Conservation (phyloP, 2,329 filamentous ascomycete species). For the Aspergillus amoenus region DNA sequence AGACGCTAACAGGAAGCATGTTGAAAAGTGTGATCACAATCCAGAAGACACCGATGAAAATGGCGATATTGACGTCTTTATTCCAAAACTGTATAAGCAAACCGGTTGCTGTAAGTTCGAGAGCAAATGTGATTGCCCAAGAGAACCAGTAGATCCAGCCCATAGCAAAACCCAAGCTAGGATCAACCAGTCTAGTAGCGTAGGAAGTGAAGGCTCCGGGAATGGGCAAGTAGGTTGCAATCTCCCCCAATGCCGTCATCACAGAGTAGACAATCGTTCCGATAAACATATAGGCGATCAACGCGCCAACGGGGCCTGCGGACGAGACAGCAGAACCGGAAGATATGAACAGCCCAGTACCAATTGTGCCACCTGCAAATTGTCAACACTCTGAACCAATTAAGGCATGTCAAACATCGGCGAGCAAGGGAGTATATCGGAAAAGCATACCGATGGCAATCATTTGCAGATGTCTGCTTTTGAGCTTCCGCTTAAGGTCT, state of each 20-base stretch:
- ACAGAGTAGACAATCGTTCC: constrained; percentile 72
- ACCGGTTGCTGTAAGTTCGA: constrained; percentile 71
- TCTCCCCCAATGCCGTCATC: constrained; percentile 66
- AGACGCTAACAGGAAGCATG: constrained; percentile 69
- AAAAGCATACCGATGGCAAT: constrained; percentile 88
- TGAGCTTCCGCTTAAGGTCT: constrained; percentile 71
- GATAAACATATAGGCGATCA: constrained; percentile 69
- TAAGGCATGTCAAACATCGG: not conserved
- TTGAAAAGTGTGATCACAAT: constrained; percentile 67
- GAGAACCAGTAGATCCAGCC: constrained; percentile 84
- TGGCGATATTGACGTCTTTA: constrained; percentile 60
- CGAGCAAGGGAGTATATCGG: not conserved
- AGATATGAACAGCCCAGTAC: constrained; percentile 71
- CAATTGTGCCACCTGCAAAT: constrained; percentile 60
- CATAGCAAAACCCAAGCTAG: constrained; percentile 71
- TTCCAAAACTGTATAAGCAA: constrained; percentile 78
- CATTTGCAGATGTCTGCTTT: constrained; percentile 92
- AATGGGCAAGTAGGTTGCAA: constrained; percentile 76
- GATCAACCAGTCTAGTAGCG: constrained; percentile 71
- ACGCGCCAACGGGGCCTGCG: constrained; percentile 64
- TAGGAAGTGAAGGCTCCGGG: constrained; percentile 75
- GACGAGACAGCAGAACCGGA: constrained; percentile 62
- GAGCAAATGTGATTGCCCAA: constrained; percentile 70
- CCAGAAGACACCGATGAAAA: constrained; percentile 75
- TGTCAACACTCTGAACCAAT: not conserved